phyloP scores from a whole-genome alignment of 192 early-diverging fungal species.

The Linnemannia hyalina region DNA sequence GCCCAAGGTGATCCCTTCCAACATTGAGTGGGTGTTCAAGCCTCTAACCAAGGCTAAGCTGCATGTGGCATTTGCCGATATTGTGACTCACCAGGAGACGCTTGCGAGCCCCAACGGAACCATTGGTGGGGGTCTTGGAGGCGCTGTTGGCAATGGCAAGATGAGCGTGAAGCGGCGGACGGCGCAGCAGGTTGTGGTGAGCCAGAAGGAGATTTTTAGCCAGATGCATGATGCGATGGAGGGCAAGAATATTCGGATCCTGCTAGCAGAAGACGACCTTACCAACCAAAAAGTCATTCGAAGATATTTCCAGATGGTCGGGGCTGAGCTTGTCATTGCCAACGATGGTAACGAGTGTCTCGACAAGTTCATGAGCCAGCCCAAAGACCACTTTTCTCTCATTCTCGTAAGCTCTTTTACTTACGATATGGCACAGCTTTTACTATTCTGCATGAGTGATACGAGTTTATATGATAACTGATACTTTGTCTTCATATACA shows the following conservation, averaged over 20 bases:
- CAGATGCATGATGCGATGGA: slow-evolving; percentile 66
- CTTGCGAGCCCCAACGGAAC: neutral
- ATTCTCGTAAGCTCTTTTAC: slow-evolving; percentile 55
- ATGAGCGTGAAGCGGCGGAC: slow-evolving; percentile 49
- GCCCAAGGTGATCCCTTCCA: slow-evolving; percentile 46
- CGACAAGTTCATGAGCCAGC: slow-evolving; percentile 58
- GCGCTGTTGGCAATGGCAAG: slow-evolving; percentile 18
- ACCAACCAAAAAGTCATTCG: slow-evolving; percentile 71
- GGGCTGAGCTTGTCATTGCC: slow-evolving; percentile 61
- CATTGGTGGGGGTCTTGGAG: neutral
- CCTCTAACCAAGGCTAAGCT: slow-evolving; percentile 67
- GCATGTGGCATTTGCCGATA: slow-evolving; percentile 59
- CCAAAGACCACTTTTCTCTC: slow-evolving; percentile 60
- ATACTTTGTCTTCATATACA: neutral
- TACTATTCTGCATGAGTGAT: too few species aligned
- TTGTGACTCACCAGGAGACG: slow-evolving; percentile 30
- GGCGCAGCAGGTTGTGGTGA: slow-evolving; percentile 60
- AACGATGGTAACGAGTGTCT: slow-evolving; percentile 63
- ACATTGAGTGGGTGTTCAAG: slow-evolving; percentile 69
- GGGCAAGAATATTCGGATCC: slow-evolving; percentile 60
- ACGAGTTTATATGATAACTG: neutral
- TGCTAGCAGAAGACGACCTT: slow-evolving; percentile 70
- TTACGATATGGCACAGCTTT: neutral
- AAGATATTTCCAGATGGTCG: slow-evolving; percentile 62
- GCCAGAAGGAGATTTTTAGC: slow-evolving; percentile 65